Base-by-base conservation (phyloP, 176 grass and related monocot genomes). In the Cocos nucifera region DNA sequence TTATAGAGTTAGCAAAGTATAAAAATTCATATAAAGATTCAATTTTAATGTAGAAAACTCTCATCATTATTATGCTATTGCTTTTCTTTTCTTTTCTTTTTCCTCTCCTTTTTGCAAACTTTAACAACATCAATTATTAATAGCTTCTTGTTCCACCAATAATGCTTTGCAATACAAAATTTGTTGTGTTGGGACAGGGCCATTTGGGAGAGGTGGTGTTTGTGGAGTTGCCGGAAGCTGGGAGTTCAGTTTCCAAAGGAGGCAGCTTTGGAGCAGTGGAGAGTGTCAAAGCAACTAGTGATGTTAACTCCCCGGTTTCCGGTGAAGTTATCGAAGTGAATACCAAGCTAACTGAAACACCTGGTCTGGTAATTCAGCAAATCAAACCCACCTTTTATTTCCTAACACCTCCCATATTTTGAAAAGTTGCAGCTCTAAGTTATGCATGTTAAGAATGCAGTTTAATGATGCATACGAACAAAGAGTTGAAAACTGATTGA, bases 221-320 rank as follows among this genome's bases (percentile, higher is more conserved):
- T 59, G 77, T 98, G 55, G 84, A 98, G 67, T 74, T 86, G 73
- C 93, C 93, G n/a, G 87, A 89, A 26, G 22, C 75, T 4, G 84
- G 87, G 17, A 5, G 61, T 1, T 16, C 74, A 15, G 78, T 90
- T 20, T 49, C 60, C 1, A 74, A 80, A 58, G 94, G 88, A 58
- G 78, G 64, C 52, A 32, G 75, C 26, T 98, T 98, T 55, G 84
- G 93, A 49, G 79, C 89, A 32, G 94, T 98, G 56, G 94, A 98
- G 82, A 98, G 94, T 69, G 94, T 98, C 58, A 98, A 98, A 59
- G 94, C 93, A 8, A 98, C 93, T 20, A 98, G 93, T 64, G 94
- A 89, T 53, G 64, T 98, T 27, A 98, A 98, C 70, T 89, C 70
- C 25, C 94, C 94, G 4, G 51, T 98, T 61, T 92, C 87, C 32